These are phyloP conservation scores for Alternaria solani DNA, from an alignment of 2,329 filamentous ascomycete species.

Conservation along the genomic window DNA sequence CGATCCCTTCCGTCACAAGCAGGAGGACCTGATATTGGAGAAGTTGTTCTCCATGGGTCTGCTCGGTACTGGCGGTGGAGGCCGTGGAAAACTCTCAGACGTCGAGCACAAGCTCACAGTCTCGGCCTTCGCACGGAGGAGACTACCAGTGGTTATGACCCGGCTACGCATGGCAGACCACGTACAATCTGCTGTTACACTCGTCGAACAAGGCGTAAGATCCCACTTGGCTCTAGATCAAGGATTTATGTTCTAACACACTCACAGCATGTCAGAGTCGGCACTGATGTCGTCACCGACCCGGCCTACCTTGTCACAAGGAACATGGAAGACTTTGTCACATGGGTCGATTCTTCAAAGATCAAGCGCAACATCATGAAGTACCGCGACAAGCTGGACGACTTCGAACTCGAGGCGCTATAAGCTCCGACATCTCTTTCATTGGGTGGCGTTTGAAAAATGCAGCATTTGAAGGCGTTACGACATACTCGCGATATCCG, in stretches of 20 bases:
- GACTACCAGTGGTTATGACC: constrained; percentile 91
- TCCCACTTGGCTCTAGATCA: neutral
- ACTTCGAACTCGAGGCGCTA: constrained; percentile 76
- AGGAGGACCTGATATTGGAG: constrained; percentile 85
- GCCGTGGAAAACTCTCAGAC: constrained; percentile 67
- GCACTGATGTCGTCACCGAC: constrained; percentile 89
- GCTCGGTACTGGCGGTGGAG: constrained; percentile 71
- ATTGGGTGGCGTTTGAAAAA: constrained; percentile 33
- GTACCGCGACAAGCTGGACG: constrained; percentile 93
- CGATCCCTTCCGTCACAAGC: constrained; percentile 78
- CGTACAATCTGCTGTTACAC: constrained; percentile 78
- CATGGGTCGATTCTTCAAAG: constrained; percentile 95
- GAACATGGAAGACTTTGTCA: constrained; percentile 94
- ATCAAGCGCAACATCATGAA: constrained; percentile 96
- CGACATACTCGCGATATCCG: constrained; percentile 22
- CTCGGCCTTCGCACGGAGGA: constrained; percentile 81
- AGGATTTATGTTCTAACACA: neutral
- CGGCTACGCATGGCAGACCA: constrained; percentile 90
- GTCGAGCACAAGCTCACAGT: constrained; percentile 92
- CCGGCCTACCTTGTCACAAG: constrained; percentile 87
- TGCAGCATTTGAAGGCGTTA: constrained; percentile 29
- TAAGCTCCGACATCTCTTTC: constrained; percentile 12
- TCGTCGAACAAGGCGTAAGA: constrained; percentile 80
- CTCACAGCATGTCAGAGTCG: constrained; percentile 77
- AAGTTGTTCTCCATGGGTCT: constrained; percentile 96